Evolutionary conservation across 306 rosid genomes (phyloP), one percentile per base, ranked within the genome.

Genomic region (Styphnolobium japonicum): DNA sequence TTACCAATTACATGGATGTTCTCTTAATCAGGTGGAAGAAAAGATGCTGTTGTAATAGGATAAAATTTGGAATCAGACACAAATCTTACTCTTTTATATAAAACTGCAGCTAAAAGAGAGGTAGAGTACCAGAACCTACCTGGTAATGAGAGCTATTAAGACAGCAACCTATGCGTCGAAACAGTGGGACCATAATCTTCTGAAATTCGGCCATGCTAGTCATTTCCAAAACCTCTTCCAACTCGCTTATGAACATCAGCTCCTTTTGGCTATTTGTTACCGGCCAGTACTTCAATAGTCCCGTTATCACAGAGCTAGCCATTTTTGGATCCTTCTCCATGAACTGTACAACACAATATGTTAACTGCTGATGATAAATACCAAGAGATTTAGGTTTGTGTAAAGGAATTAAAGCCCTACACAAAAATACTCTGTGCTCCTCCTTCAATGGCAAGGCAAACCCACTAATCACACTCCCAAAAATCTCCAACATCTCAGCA

Each of bases 221-320:
- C 94, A 91, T 89, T 84, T 96, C 99, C 89, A 96, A 79, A 84
- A 96, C 66, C 88, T 91, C 99, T 89, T 96, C 98, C 84, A 93
- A 83, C 85, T 96, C 99, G 65, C 99, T 93, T 71, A 96, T 79
- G 55, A 96, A 96, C 98, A 96, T 93, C 58, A 96, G 89, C 93
- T 96, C 96, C 89, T 96, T 96, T 86, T 96, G 98, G 89, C 99
- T 96, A 86, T 90, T 93, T 67, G 98, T 93, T 42, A 96, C 72
- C 1, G 99, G 99, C 99, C 99, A 96, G 81, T 88, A 93, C 91
- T 92, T 96, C 64, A 96, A 83, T 55, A 96, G 82, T 34, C 99
- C 98, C 83, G 87, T 90, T 67, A 96, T 86, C 81, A 96, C 92
- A 39, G 89, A 51, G 85, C 99, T 77, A 5, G 88, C 97, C 84